Conservation (phyloP, 164 flowering plant species). For the Magnolia changhungtana region DNA sequence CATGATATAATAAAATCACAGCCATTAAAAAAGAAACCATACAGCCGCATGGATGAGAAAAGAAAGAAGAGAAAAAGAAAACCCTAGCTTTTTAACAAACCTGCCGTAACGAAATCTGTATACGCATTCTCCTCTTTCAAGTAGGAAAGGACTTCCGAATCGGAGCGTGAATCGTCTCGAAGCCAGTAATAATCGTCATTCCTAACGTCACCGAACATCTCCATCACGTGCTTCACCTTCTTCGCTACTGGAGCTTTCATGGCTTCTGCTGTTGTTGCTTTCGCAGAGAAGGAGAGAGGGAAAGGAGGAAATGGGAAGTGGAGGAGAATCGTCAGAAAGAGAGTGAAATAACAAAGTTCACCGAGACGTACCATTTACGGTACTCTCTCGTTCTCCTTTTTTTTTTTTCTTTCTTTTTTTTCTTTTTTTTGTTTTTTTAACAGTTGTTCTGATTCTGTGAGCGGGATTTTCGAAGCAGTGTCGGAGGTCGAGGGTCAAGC, state of each 20-base stretch:
- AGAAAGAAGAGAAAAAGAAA: background rate
- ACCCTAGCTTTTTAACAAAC: slow-evolving; percentile 25
- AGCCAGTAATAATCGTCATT: slow-evolving; percentile 87
- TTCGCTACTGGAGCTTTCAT: slow-evolving; percentile 56
- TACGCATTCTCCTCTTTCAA: slow-evolving; percentile 63
- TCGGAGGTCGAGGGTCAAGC: background rate
- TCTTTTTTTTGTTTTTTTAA: too few relatives aligned
- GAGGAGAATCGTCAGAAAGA: background rate
- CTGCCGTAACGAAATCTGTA: slow-evolving; percentile 60
- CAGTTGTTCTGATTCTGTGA: background rate
- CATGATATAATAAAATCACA: background rate
- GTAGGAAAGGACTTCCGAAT: slow-evolving; percentile 60
- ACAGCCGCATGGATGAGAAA: background rate
- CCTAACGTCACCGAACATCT: slow-evolving; percentile 82
- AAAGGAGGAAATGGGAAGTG: background rate
- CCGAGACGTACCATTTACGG: background rate
- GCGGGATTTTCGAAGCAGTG: background rate
- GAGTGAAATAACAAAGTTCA: slow-evolving; percentile 1
- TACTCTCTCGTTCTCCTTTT: background rate
- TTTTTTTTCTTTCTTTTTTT: too few relatives aligned
- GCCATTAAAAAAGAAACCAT: background rate
- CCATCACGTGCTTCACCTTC: slow-evolving; percentile 77
- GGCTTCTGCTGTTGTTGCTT: slow-evolving; percentile 2
- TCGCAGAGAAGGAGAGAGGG: slow-evolving; percentile 3
- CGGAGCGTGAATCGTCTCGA: slow-evolving; percentile 82